Base-by-base conservation (phyloP, 2,329 filamentous ascomycete genomes). In the Raffaelea ambrosiae region DNA sequence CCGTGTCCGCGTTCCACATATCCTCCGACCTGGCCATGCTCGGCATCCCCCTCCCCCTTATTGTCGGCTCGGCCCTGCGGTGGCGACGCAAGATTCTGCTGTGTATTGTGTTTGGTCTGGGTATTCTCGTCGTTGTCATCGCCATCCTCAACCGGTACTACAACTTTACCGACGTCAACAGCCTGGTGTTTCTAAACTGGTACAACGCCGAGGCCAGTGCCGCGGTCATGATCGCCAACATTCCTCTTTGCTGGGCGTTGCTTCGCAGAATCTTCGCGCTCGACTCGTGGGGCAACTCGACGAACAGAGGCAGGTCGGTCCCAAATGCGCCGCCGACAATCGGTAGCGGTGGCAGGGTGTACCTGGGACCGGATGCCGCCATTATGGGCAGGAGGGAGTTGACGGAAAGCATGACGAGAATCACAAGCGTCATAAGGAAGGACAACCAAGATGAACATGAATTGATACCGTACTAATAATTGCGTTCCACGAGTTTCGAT, bases 71-170 rank as follows among this genome's bases (percentile, higher is more conserved):
- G 2, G 62, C 59, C 3, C 54, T 73, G 1, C 65, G 65, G 5
- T 48, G 58, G 4, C 19, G 40, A 3, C 53, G 55, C 48, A 83
- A 82, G 57, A 44, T 73, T 1, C 67, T 77, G 0, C 63, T 83
- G 1, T 67, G 74, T 41, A 66, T 63, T 26, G 69, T 83, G 26
- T 81, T 83, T 58, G 65, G 70, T 3, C 65, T 83, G 2, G 79
- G 79, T 1, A 56, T 73, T 3, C 74, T 78, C 51, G 66, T 67
- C 41, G 61, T 83, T 44, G 62, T 82, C 14, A 73, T 74, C 18
- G 75, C 77, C 11, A 69, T 75, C 5, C 63, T 83, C 16, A 82
- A 80, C 63, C 79, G 81, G 51, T 77, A 78, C 56, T 80, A 79
- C 62, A 78, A 75, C 40, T 80, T 83, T 51, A 70, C 63, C 16